Evolutionary conservation across 352 stramenopile species (phyloP).

Genomic region (Nothophytophthora sp.): DNA sequence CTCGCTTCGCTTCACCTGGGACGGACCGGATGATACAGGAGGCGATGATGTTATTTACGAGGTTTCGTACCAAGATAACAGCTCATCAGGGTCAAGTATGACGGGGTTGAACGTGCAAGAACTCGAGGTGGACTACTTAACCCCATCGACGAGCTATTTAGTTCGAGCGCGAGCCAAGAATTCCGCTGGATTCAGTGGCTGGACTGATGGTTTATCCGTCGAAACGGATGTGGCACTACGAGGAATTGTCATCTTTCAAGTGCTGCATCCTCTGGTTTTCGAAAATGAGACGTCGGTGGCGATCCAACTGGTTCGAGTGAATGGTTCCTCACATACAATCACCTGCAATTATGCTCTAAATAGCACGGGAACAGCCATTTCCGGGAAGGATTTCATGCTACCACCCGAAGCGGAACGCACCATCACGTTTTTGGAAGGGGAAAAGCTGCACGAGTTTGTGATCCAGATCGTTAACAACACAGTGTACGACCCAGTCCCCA

Average conservation of each 20-base stretch:
- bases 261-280: slow-evolving; percentile 22
- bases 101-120: background rate
- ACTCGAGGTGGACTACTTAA: slow-evolving; percentile 25
- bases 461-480: slow-evolving; percentile 46
- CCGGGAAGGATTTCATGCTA: slow-evolving; percentile 37
- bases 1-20: slow-evolving; percentile 43
- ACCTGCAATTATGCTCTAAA: slow-evolving; percentile 35
- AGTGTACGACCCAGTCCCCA: slow-evolving; percentile 27
- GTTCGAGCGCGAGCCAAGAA: slow-evolving; percentile 40
- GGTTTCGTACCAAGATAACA: slow-evolving; percentile 21
- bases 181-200: slow-evolving; percentile 34
- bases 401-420: slow-evolving; percentile 2
- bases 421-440: slow-evolving; percentile 43
- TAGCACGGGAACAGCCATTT: slow-evolving; percentile 21
- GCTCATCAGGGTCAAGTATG: background rate
- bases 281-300: slow-evolving; percentile 41
- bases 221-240: slow-evolving; percentile 51
- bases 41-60: slow-evolving; percentile 41
- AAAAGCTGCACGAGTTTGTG: slow-evolving; percentile 33
- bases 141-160: slow-evolving; percentile 35
- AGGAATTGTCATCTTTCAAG: slow-evolving; percentile 31
- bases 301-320: slow-evolving; percentile 41
- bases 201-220: slow-evolving; percentile 22
- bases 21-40: slow-evolving; percentile 36
- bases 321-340: slow-evolving; percentile 47